Percentiles rank a stretch among this genome's conserved stretches.
These are phyloP conservation scores for Hemileccinum rubropunctum DNA, from an alignment of 768 basidiomycete genomes.

Conservation along the genomic window DNA sequence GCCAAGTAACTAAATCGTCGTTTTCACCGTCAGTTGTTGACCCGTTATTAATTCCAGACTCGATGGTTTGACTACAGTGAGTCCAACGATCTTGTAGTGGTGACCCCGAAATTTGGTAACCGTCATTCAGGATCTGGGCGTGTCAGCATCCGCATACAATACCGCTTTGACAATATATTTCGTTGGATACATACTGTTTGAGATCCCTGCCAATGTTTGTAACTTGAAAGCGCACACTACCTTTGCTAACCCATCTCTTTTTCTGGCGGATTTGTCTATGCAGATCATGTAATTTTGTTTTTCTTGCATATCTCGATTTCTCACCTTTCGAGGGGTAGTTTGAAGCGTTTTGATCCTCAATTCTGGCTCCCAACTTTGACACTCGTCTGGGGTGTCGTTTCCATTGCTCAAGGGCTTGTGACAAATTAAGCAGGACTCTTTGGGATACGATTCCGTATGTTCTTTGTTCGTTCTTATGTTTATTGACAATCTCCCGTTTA, in stretches of 20 bases:
- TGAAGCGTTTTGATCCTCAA: constrained; percentile 60
- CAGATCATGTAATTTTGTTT: constrained; percentile 26
- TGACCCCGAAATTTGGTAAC: background rate
- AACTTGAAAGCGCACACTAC: no score
- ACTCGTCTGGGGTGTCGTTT: constrained; percentile 55
- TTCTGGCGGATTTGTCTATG: background rate
- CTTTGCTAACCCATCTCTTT: background rate
- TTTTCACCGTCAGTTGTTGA: background rate
- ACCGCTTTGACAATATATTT: constrained; percentile 59
- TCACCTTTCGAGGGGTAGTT: constrained; percentile 29
- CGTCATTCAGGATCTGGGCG: constrained; percentile 43
- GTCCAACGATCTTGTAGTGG: background rate
- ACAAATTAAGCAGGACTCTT: constrained; percentile 56
- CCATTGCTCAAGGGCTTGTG: constrained; percentile 55
- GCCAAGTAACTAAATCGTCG: constrained; percentile 27
- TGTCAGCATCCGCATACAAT: constrained; percentile 52
- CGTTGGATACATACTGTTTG: constrained; percentile 58
- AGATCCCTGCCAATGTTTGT: constrained; percentile 55
- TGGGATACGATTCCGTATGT: constrained; percentile 51
- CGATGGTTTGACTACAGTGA: constrained; percentile 48
- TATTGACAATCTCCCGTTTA: constrained; percentile 27
- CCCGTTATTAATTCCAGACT: constrained; percentile 35
- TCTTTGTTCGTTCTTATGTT: background rate
- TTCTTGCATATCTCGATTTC: background rate
- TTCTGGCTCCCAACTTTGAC: constrained; percentile 62